phyloP scores from a whole-genome alignment of 2,329 filamentous ascomycete species.

The Lachnellula occidentalis region DNA sequence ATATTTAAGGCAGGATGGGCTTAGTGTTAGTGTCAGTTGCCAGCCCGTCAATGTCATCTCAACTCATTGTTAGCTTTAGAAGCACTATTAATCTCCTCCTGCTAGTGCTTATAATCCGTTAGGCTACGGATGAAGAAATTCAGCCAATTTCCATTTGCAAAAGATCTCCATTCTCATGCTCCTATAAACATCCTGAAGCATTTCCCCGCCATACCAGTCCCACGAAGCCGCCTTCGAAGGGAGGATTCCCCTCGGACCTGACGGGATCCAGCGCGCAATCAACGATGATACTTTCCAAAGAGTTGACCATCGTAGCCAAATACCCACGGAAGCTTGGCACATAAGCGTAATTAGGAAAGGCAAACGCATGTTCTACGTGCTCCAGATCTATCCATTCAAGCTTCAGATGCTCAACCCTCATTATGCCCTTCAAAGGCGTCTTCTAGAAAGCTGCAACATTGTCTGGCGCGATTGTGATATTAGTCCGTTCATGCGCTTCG shows the following conservation, averaged over 20 bases:
- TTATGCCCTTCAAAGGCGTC: not conserved
- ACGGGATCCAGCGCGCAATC: not conserved
- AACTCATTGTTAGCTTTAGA: too few species aligned
- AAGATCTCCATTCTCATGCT: slow-evolving; percentile 1
- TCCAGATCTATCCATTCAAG: not conserved
- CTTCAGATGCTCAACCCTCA: not conserved
- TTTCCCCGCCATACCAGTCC: too few species aligned
- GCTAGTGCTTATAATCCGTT: too few species aligned
- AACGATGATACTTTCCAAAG: not conserved
- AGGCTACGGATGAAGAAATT: too few species aligned
- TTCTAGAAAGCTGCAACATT: not conserved
- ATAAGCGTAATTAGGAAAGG: too few species aligned
- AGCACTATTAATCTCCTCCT: too few species aligned
- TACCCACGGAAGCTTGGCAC: not conserved
- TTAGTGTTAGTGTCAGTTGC: too few species aligned
- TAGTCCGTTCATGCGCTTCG: slow-evolving; percentile 18
- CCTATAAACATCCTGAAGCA: not conserved
- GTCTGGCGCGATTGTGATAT: slow-evolving; percentile 6
- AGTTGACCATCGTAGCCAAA: not conserved
- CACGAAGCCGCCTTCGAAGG: too few species aligned
- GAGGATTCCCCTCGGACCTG: too few species aligned
- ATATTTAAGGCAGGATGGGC: too few species aligned
- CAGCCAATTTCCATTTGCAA: not conserved
- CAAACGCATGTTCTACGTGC: too few species aligned
- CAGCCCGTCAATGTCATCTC: too few species aligned